These are phyloP conservation scores for Erysimum cheiri DNA, from an alignment of 441 rosid genomes.

Conservation along the genomic window DNA sequence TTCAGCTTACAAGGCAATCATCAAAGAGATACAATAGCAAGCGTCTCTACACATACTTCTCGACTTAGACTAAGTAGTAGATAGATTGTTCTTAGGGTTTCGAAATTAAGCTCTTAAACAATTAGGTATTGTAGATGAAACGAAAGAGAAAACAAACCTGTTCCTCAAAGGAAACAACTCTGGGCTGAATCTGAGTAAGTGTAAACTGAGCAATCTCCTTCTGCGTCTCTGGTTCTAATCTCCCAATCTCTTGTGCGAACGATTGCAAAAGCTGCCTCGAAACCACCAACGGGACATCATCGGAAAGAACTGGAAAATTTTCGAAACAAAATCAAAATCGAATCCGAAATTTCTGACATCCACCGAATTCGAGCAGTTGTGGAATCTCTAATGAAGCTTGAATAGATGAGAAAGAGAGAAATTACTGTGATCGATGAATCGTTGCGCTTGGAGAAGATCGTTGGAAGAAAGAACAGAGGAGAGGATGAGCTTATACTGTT, in stretches of 20 bases:
- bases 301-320: conserved; percentile 76
- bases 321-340: not conserved
- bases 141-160: conserved; percentile 58
- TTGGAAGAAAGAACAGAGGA: conserved; percentile 82
- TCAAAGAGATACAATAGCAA: conserved; percentile 12
- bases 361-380: not conserved
- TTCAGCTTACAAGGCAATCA: not conserved
- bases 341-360: not conserved
- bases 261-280: conserved; percentile 95
- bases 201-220: conserved; percentile 92
- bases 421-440: conserved; percentile 87
- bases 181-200: conserved; percentile 93
- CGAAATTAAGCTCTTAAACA: not conserved
- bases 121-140: not conserved
- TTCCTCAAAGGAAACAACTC: conserved; percentile 98
- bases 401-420: conserved; percentile 2
- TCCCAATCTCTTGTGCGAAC: conserved; percentile 86
- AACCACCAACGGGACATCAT: conserved; percentile 90
- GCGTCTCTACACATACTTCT: not conserved
- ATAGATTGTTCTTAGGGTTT: not conserved
- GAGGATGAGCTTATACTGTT: conserved; percentile 90
- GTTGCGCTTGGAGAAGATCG: conserved; percentile 78
- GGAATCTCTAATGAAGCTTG: not conserved
- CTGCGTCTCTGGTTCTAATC: conserved; percentile 78
- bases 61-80: not conserved